phyloP scores from a whole-genome alignment of 164 flowering plant species.

The Magnolia officinalis region DNA sequence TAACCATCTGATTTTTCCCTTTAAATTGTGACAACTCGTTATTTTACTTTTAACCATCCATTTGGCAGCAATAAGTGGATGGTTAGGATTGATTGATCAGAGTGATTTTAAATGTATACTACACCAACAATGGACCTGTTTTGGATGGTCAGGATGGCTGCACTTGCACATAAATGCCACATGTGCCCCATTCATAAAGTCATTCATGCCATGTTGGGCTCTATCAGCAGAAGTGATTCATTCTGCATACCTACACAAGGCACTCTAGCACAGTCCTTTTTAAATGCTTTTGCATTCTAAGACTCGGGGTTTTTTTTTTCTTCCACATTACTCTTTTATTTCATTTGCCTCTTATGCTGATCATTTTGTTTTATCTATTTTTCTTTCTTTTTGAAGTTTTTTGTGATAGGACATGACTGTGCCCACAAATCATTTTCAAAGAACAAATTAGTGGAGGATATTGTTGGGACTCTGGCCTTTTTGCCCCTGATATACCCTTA shows the following conservation, averaged over 20 bases:
- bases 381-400: slow-evolving; percentile 47
- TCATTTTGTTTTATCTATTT: not conserved
- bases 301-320: not conserved
- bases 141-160: not conserved
- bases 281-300: not conserved
- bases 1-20: not conserved
- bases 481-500: slow-evolving; percentile 95
- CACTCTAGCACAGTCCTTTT: not conserved
- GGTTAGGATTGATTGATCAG: not conserved
- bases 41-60: not conserved
- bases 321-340: not conserved
- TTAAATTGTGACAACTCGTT: not conserved
- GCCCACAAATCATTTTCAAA: slow-evolving; percentile 94
- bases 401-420: slow-evolving; percentile 98
- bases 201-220: too few relatives aligned
- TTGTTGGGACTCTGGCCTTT: slow-evolving; percentile 92
- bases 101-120: not conserved
- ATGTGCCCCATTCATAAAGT: too few relatives aligned
- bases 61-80: not conserved
- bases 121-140: not conserved
- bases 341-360: not conserved
- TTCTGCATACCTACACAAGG: not conserved
- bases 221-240: too few relatives aligned
- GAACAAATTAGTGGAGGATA: slow-evolving; percentile 90
- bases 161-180: not conserved